Evolutionary conservation across 2,329 filamentous ascomycete species (phyloP), one percentile per base, ranked within the genome.

Genomic region (Botrytis squamosa): DNA sequence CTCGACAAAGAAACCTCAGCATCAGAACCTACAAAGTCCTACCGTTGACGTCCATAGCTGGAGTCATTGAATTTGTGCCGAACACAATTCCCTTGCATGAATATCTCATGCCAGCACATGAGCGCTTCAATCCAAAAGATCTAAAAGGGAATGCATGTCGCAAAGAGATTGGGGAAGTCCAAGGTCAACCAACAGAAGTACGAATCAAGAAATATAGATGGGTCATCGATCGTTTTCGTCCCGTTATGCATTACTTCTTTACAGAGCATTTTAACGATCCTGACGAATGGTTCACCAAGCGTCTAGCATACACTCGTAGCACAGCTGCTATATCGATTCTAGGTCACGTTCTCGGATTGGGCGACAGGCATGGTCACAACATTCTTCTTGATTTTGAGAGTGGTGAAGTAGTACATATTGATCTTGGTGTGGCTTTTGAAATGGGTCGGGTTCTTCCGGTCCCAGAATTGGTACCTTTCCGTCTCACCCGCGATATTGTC

Each of bases 1-100:
- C 96, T 3, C 92, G 94, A 57, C 94, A 97, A 80, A 91, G 96
- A 9, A 93, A 93, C 76, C 86, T 99, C 18, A 93, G 92, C 14
- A 97, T 99, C 80, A 88, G 97, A 74, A 98, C 96, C 0, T 99
- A 99, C 87, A 98, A 98, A 83, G 96, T 99, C 10, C 86, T 99
- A 3, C 96, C 96, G 0, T 85, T 99, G 60, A 97, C 93, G 0
- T 88, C 92, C 0, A 89, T 90, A 52, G 93, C 95, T 2, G 97
- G 97, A 4, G 89, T 99, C 70, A 98, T 99, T 80, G 96, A 99
- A 81, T 99, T 99, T 80, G 97, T 99, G 3, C 91, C 93, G 16
- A 92, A 98, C 82, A 98, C 96, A 0, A 91, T 97, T 69, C 94
- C 97, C 0, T 86, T 99, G 52, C 93, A 97, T 80, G 93, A 97